Evolutionary conservation across 768 basidiomycete species (phyloP).

Genomic region (Leccinum incarnatum): DNA sequence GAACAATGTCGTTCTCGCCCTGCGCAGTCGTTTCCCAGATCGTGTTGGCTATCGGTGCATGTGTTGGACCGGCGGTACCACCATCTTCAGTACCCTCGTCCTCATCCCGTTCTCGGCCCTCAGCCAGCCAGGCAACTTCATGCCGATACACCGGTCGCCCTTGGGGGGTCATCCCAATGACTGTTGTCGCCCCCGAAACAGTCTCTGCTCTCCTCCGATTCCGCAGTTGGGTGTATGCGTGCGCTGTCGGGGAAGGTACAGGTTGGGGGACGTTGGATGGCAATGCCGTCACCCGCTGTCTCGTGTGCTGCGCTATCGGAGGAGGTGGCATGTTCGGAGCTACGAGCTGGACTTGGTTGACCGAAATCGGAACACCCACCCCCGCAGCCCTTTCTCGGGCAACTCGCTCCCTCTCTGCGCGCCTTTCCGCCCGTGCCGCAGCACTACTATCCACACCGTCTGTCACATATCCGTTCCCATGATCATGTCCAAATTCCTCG

Average conservation of each 20-base stretch:
- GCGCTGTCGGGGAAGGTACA: slow-evolving; percentile 20
- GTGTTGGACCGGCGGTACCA: slow-evolving; percentile 19
- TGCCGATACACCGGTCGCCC: slow-evolving; percentile 30
- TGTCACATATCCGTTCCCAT: slow-evolving; percentile 5
- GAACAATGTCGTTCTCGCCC: slow-evolving; percentile 30
- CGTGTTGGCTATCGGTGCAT: slow-evolving; percentile 22
- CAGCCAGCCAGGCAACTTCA: slow-evolving; percentile 27
- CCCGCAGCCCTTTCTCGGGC: slow-evolving; percentile 25
- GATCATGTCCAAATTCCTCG: slow-evolving; percentile 31
- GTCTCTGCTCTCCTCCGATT: slow-evolving; percentile 35
- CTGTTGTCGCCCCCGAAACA: slow-evolving; percentile 30
- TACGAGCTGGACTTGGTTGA: slow-evolving; percentile 10
- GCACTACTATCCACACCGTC: slow-evolving; percentile 15
- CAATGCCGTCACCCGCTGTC: slow-evolving; percentile 30
- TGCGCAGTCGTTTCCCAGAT: slow-evolving; percentile 30
- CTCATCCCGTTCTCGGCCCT: slow-evolving; percentile 16
- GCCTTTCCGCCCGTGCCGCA: slow-evolving; percentile 31
- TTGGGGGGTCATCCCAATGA: slow-evolving; percentile 27
- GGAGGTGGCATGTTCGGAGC: slow-evolving; percentile 13
- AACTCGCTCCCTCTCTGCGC: slow-evolving; percentile 37
- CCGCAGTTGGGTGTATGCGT: slow-evolving; percentile 19
- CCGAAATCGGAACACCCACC: slow-evolving; percentile 12
- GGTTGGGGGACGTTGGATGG: slow-evolving; percentile 25
- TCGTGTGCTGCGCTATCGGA: slow-evolving; percentile 14
- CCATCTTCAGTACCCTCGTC: slow-evolving; percentile 18